Evolutionary conservation across 2,329 filamentous ascomycete species (phyloP).

Genomic region (Macrophomina tecta): DNA sequence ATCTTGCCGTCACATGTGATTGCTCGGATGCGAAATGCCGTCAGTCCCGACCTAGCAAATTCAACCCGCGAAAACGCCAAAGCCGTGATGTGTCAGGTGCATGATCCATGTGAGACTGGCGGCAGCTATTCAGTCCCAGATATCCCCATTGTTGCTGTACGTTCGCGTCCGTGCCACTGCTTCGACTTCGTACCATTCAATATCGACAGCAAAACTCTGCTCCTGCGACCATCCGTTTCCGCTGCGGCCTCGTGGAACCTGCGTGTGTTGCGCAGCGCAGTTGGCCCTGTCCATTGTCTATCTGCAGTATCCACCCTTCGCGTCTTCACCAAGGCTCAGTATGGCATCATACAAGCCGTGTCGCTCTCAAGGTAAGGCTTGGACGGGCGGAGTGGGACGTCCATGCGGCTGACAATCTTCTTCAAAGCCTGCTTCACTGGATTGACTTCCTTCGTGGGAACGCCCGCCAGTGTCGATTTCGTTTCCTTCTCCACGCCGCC

Average conservation of each 20-base stretch:
- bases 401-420: slow-evolving; percentile 4
- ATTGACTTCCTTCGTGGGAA: background rate
- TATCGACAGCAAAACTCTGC: background rate
- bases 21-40: slow-evolving; percentile 20
- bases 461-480: background rate
- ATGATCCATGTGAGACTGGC: background rate
- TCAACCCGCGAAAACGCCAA: background rate
- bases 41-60: slow-evolving; percentile 7
- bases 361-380: slow-evolving; percentile 6
- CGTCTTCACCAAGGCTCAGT: background rate
- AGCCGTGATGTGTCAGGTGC: slow-evolving; percentile 1
- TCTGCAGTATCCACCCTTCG: background rate
- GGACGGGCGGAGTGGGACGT: background rate
- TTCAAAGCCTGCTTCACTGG: background rate
- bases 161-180: no score
- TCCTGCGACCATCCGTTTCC: slow-evolving; percentile 1
- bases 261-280: background rate
- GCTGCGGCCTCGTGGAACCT: slow-evolving; percentile 12
- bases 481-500: background rate
- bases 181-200: background rate
- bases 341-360: background rate
- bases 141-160: no score
- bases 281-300: background rate
- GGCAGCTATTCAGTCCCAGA: background rate
- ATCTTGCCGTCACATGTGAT: slow-evolving; percentile 25